Conservation (phyloP, 345 rosid species). For the Brassica juncea region DNA sequence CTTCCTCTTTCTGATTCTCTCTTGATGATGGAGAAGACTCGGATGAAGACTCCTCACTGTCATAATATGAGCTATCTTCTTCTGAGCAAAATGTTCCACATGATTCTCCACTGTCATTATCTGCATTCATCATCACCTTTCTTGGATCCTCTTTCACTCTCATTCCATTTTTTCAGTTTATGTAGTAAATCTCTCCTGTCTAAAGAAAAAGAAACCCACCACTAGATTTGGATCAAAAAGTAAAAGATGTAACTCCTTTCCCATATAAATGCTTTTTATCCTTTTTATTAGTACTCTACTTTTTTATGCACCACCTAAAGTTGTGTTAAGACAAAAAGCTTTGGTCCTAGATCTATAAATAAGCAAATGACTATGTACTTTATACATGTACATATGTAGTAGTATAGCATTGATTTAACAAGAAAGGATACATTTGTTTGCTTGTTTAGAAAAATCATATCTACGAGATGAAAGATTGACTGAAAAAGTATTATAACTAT, state of each 20-base stretch:
- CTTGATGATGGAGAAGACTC: slow-evolving; percentile 60
- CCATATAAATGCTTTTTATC: not conserved
- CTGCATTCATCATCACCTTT: slow-evolving; percentile 36
- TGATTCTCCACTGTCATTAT: slow-evolving; percentile 45
- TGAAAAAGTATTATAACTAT: not conserved
- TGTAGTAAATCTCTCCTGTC: slow-evolving; percentile 94
- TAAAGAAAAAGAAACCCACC: slow-evolving; percentile 26
- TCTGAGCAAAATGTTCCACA: slow-evolving; percentile 49
- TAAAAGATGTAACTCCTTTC: slow-evolving; percentile 9
- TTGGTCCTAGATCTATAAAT: slow-evolving; percentile 37
- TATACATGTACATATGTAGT: slow-evolving; percentile 15
- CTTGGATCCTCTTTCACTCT: slow-evolving; percentile 83
- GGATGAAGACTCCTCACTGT: slow-evolving; percentile 74
- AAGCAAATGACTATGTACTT: slow-evolving; percentile 36
- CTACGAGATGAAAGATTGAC: not conserved
- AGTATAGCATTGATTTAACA: slow-evolving; percentile 19
- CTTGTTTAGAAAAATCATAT: not conserved
- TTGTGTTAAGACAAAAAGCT: slow-evolving; percentile 23
- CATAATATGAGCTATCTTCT: slow-evolving; percentile 66
- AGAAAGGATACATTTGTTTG: slow-evolving; percentile 3
- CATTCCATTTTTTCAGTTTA: slow-evolving; percentile 93
- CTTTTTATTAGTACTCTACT: slow-evolving; percentile 1
- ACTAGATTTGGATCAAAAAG: slow-evolving; percentile 11
- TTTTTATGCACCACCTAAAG: slow-evolving; percentile 2
- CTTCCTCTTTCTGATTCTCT: slow-evolving; percentile 40